Evolutionary conservation across 83 land plant genomes (phyloP).

Genomic region (Picea abies): DNA sequence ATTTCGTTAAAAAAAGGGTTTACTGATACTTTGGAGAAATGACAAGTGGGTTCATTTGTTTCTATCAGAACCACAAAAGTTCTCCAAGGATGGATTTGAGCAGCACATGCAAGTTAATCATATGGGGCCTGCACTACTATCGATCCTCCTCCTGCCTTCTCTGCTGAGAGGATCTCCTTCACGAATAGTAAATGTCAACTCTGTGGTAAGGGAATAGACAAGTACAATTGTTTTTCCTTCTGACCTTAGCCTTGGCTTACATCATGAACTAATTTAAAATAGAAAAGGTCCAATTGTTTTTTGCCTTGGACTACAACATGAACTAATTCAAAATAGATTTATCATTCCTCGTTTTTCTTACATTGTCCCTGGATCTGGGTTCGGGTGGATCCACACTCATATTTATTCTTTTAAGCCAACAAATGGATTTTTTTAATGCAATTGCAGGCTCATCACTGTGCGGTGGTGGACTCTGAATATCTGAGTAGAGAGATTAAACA

Average conservation of each 20-base stretch:
- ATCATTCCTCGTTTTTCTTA: not conserved
- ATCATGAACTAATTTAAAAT: too few relatives aligned
- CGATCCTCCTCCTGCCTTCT: conserved; percentile 54
- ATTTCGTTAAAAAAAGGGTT: not conserved
- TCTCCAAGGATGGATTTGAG: conserved; percentile 59
- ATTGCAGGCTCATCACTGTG: not conserved
- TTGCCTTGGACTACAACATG: not conserved
- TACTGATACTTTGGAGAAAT: not conserved
- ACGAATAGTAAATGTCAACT: conserved; percentile 58
- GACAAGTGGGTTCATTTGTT: not conserved
- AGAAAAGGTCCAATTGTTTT: too few relatives aligned
- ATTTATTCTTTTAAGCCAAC: too few relatives aligned
- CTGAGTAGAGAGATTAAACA: not conserved
- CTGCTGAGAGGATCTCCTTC: conserved; percentile 48
- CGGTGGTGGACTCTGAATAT: not conserved
- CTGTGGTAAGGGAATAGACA: conserved; percentile 26
- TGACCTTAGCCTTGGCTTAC: too few relatives aligned
- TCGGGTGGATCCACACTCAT: too few relatives aligned
- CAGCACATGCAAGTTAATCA: conserved; percentile 77
- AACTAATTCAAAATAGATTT: not conserved
- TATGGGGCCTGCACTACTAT: conserved; percentile 66
- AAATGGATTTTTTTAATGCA: not conserved
- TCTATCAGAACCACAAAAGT: conserved; percentile 45
- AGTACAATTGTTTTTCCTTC: too few relatives aligned
- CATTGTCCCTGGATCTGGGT: too few relatives aligned